A percentile compares a stretch with the other conserved stretches of the same genome.
Conservation (phyloP, 148 eudicot genomes). For the Selenicereus undatus region DNA sequence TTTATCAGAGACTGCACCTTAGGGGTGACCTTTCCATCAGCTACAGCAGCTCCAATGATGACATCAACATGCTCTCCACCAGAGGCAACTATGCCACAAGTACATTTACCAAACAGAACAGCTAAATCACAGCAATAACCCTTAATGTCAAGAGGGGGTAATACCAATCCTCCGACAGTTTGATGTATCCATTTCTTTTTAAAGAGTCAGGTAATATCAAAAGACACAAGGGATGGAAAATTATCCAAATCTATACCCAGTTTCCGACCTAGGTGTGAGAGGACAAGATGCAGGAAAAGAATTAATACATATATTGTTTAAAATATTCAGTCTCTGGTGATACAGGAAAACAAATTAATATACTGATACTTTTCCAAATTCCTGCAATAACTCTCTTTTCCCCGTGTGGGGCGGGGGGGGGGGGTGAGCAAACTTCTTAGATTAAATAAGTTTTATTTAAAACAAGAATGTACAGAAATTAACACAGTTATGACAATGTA, state of each 20-base stretch:
- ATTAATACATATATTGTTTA: background rate
- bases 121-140: background rate
- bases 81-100: constrained; percentile 62
- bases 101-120: constrained; percentile 1
- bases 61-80: constrained; percentile 99
- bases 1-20: constrained; percentile 92
- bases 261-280: background rate
- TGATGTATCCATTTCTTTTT: background rate
- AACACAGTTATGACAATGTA: background rate
- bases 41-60: constrained; percentile 95
- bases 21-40: constrained; percentile 96
- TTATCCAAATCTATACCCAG: background rate
- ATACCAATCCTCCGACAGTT: background rate
- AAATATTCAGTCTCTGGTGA: background rate
- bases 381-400: too few relatives aligned
- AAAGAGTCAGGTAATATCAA: background rate
- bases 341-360: background rate
- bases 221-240: background rate
- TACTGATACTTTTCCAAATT: background rate
- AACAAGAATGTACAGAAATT: background rate
- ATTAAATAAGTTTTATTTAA: background rate
- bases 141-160: background rate
- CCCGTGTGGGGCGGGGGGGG: too few relatives aligned
- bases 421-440: too few relatives aligned
- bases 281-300: background rate